These are phyloP conservation scores for Blastomyces gilchristii DNA, from an alignment of 2,329 filamentous ascomycete species.

Conservation along the genomic window DNA sequence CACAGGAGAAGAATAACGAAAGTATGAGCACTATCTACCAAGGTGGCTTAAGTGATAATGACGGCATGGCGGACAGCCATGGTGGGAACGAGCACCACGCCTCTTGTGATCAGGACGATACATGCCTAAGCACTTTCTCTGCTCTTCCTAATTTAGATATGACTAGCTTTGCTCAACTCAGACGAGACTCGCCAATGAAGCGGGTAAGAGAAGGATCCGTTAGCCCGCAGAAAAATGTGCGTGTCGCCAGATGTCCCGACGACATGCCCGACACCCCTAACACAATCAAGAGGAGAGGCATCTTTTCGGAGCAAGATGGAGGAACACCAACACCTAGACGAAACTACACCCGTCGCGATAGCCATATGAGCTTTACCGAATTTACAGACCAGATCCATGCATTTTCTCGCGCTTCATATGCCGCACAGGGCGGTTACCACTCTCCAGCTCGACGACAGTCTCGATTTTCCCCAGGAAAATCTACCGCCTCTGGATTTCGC, in stretches of 20 bases:
- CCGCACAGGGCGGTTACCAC: conserved; percentile 29
- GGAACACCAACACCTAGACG: conserved; percentile 42
- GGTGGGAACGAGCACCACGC: conserved; percentile 8
- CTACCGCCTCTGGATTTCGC: conserved; percentile 27
- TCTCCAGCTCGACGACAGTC: conserved; percentile 29
- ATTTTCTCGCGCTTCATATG: conserved; percentile 40
- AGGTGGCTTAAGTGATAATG: conserved; percentile 18
- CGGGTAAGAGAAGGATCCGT: conserved; percentile 30
- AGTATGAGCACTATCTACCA: conserved; percentile 35
- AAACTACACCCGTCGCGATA: conserved; percentile 37
- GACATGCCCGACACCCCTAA: conserved; percentile 36
- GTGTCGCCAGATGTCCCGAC: conserved; percentile 15
- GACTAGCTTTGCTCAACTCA: conserved; percentile 68
- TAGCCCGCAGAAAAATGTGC: conserved; percentile 33
- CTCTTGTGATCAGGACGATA: conserved; percentile 29
- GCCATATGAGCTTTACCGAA: conserved; percentile 73
- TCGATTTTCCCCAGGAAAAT: conserved; percentile 35
- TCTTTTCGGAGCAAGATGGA: conserved; percentile 22
- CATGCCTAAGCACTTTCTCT: conserved; percentile 72
- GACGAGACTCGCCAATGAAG: conserved; percentile 51
- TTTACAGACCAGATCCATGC: conserved; percentile 70
- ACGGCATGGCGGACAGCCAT: conserved; percentile 19
- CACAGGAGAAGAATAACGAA: conserved; percentile 32
- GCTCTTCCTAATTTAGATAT: conserved; percentile 66
- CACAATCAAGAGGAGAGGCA: conserved; percentile 33